Evolutionary conservation across 176 grass and related monocot species (phyloP).

Genomic region (Paspalum vaginatum): DNA sequence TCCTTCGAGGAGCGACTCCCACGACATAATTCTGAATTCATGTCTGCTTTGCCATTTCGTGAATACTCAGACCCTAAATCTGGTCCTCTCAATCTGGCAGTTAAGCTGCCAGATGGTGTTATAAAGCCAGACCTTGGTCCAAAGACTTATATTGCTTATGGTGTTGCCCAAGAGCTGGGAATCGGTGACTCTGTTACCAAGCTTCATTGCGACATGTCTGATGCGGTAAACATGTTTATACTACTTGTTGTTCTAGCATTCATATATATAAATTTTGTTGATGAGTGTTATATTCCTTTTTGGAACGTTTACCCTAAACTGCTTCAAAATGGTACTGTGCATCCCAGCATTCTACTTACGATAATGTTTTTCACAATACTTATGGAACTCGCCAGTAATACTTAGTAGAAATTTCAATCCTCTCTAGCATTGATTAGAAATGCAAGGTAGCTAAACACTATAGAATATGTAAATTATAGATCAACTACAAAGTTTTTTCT

Average conservation of each 20-base stretch:
- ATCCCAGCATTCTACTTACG: background rate
- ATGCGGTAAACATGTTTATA: slow-evolving; percentile 59
- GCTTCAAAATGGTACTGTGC: background rate
- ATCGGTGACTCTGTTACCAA: slow-evolving; percentile 94
- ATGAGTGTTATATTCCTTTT: background rate
- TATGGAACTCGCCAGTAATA: background rate
- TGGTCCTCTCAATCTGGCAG: slow-evolving; percentile 80
- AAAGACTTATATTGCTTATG: slow-evolving; percentile 93
- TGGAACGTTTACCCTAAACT: background rate
- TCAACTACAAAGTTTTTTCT: background rate
- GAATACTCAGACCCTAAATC: slow-evolving; percentile 69
- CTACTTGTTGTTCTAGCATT: background rate
- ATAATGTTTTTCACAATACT: too few species aligned
- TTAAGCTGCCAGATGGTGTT: slow-evolving; percentile 43
- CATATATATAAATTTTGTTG: background rate
- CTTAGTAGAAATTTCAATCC: background rate
- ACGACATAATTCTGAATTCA: slow-evolving; percentile 70
- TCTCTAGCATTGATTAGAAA: background rate
- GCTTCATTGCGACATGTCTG: slow-evolving; percentile 90
- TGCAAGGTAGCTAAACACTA: background rate
- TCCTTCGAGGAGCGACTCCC: slow-evolving; percentile 75
- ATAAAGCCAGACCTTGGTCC: slow-evolving; percentile 80
- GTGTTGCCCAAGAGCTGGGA: slow-evolving; percentile 68
- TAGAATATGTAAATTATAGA: background rate
- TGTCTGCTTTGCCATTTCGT: slow-evolving; percentile 76